Evolutionary conservation across 768 basidiomycete species (phyloP).

Genomic region (Rhizopogon vulgaris): DNA sequence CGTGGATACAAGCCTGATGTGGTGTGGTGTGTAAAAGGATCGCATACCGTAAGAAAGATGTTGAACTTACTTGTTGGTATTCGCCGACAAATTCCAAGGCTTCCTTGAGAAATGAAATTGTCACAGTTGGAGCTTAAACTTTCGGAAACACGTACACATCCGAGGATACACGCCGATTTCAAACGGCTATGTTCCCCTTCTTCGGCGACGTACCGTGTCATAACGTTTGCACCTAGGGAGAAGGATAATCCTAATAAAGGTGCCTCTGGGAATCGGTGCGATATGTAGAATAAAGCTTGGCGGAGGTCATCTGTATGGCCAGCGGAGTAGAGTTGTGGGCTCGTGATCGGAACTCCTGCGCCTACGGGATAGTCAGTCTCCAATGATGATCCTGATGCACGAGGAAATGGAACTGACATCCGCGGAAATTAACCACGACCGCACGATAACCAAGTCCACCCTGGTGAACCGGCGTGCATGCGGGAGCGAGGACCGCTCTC

Average conservation of each 20-base stretch:
- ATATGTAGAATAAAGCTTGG: conserved; percentile 71
- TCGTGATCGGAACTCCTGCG: conserved; percentile 80
- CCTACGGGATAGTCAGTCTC: conserved; percentile 38
- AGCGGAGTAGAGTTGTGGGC: conserved; percentile 79
- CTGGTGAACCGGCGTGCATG: conserved; percentile 59
- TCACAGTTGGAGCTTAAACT: conserved; percentile 7
- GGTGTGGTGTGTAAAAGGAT: conserved; percentile 1
- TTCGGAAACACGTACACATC: conserved; percentile 51
- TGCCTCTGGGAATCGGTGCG: conserved; percentile 66
- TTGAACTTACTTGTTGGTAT: conserved; percentile 26
- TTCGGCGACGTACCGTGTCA: conserved; percentile 86
- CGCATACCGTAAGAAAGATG: conserved; percentile 6
- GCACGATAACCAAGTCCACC: conserved; percentile 91
- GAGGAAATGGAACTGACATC: conserved; percentile 51
- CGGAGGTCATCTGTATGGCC: conserved; percentile 89
- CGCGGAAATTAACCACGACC: conserved; percentile 88
- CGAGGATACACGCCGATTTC: conserved; percentile 60
- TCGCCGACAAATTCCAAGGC: conserved; percentile 46
- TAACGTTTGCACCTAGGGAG: conserved; percentile 88
- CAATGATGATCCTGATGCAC: conserved; percentile 4
- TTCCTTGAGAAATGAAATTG: conserved; percentile 14
- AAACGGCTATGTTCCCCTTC: conserved; percentile 63
- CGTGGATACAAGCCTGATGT: conserved; percentile 44
- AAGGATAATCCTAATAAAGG: conserved; percentile 86
- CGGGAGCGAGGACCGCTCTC: conserved; percentile 70